Percentiles rank a stretch among this genome's conserved stretches.
Evolutionary conservation across 2,329 filamentous ascomycete genomes (phyloP).

Genomic region (Sclerotinia spermophila): DNA sequence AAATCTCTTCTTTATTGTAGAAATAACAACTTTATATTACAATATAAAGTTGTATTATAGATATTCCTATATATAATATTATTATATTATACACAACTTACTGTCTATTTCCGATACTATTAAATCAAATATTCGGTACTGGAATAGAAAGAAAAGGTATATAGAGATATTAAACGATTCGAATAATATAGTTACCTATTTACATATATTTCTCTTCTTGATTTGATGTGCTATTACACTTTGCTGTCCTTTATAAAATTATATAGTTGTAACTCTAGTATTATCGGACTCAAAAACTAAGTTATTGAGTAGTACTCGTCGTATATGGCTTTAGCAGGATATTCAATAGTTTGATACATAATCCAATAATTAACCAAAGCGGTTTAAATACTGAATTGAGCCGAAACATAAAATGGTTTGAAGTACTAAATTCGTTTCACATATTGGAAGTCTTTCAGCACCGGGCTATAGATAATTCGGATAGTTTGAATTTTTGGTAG

Average conservation of each 20-base stretch:
- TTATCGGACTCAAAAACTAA: too few relatives aligned
- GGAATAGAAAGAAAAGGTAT: background rate
- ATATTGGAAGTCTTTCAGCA: background rate
- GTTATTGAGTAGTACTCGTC: background rate
- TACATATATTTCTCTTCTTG: background rate
- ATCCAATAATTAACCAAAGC: background rate
- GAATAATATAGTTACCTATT: background rate
- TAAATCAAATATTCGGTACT: background rate
- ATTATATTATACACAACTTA: too few relatives aligned
- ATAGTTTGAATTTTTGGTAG: too few relatives aligned
- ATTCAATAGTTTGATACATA: background rate
- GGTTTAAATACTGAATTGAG: background rate
- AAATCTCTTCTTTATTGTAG: too few relatives aligned
- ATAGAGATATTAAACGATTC: background rate
- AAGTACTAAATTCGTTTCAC: background rate
- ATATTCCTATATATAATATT: too few relatives aligned
- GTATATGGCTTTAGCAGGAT: background rate
- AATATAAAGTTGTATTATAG: too few relatives aligned
- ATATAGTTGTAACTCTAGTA: background rate
- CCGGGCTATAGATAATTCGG: too few relatives aligned
- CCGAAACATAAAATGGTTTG: too few relatives aligned
- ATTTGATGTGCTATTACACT: background rate
- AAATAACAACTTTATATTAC: too few relatives aligned
- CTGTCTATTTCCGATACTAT: too few relatives aligned
- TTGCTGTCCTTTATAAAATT: background rate